Evolutionary conservation across 176 grass and related monocot genomes (phyloP).

Genomic region (Alloteropsis semialata): DNA sequence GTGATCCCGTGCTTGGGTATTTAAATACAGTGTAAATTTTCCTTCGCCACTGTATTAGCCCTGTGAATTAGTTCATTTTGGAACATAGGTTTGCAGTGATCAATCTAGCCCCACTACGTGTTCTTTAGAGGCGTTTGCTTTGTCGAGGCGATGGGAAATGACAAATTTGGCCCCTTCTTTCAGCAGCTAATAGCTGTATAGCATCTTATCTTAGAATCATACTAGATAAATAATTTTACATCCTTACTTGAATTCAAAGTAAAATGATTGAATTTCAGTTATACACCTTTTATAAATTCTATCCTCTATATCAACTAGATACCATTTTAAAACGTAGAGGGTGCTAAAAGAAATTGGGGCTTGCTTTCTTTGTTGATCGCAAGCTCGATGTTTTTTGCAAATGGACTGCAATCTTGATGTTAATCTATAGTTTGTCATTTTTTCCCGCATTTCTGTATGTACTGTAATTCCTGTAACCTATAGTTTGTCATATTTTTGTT

Average conservation of each 20-base stretch:
- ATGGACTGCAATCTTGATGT: neutral
- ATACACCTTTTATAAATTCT: neutral
- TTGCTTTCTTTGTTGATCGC: neutral
- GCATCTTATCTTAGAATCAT: neutral
- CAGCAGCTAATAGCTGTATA: neutral
- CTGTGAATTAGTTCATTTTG: neutral
- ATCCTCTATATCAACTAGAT: neutral
- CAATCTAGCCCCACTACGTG: neutral
- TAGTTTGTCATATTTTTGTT: neutral
- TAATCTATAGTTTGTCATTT: neutral
- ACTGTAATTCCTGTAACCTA: constrained; percentile 3
- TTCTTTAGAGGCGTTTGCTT: neutral
- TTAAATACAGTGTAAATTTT: neutral
- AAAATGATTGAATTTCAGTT: neutral
- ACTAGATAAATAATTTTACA: neutral
- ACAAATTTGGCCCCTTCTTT: neutral
- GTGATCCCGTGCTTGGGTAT: neutral
- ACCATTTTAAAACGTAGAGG: neutral
- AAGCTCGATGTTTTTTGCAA: neutral
- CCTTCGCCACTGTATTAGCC: neutral
- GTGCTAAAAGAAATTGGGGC: neutral
- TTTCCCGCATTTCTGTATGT: neutral
- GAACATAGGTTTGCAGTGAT: neutral
- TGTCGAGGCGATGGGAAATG: neutral
- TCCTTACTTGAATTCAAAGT: neutral